Conservation (phyloP, 495 filamentous ascomycete species). For the Aspergillus incahuasiensis region DNA sequence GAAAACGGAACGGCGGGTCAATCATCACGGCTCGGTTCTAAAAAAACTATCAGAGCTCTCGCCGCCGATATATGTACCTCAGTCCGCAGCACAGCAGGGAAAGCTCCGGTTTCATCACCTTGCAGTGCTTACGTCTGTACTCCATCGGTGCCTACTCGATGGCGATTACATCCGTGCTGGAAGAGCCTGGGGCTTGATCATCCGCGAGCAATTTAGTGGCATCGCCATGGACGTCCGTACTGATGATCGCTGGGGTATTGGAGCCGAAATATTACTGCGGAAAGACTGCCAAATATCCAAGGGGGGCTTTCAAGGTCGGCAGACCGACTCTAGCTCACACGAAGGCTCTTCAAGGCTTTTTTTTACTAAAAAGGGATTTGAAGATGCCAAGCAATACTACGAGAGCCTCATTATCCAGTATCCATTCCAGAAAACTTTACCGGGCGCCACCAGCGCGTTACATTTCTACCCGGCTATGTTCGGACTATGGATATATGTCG, state of each 20-base stretch:
- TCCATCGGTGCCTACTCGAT: conserved; percentile 58
- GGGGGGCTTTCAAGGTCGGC: conserved; percentile 1
- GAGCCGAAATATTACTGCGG: conserved; percentile 61
- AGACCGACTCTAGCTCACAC: neutral
- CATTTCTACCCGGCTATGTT: conserved; percentile 68
- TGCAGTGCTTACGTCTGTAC: conserved; percentile 51
- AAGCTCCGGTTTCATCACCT: conserved; percentile 55
- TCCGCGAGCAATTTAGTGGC: conserved; percentile 52
- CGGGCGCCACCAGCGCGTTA: conserved; percentile 42
- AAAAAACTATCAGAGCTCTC: conserved; percentile 28
- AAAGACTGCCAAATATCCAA: conserved; percentile 26
- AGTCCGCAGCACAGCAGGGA: conserved; percentile 30
- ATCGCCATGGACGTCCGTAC: conserved; percentile 50
- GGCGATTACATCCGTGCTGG: conserved; percentile 59
- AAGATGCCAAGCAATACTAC: conserved; percentile 57
- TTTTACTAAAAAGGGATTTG: conserved; percentile 50
- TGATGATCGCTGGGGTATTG: conserved; percentile 61
- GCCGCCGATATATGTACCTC: conserved; percentile 33
- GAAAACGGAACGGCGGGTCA: neutral
- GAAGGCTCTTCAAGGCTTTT: conserved; percentile 8
- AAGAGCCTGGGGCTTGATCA: conserved; percentile 59
- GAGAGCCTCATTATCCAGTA: conserved; percentile 64
- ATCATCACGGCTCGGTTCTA: conserved; percentile 17
- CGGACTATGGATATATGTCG: conserved; percentile 59
- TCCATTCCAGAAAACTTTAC: conserved; percentile 48